Base-by-base conservation (phyloP, 2,329 filamentous ascomycete genomes). In the Bisporella sp. region DNA sequence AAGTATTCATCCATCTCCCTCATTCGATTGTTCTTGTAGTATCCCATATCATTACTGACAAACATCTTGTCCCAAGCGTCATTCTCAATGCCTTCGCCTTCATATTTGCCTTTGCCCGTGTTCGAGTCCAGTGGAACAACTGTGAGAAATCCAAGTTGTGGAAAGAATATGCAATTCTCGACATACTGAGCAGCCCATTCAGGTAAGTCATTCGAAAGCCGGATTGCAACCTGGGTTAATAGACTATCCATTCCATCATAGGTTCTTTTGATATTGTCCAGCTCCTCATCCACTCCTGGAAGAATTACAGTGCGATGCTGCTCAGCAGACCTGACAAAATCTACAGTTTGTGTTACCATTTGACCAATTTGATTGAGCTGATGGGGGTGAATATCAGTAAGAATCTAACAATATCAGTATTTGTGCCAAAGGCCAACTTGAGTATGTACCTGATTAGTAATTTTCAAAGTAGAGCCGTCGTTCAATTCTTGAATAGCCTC, bases 21-120 rank as follows among this genome's bases (percentile, higher is more conserved):
- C 84, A 95, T 95, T 50, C 84, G 77, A 5, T 69, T 73, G 56
- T 91, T 96, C 65, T 97, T 99, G 72, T 91, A 97, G 66, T 93
- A 96, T 0, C 82, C 81, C 47, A 79, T 74, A 2, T 78, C 80
- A 13, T 86, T 81, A 0, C 85, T 86, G 3, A 75, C 74, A 59
- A 97, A 96, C 63, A 87, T 82, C 50, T 80, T 79, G 53, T 90
- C 81, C 93, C 92, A 99, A 0, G 69, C 68, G 50, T 82, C 82
- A 12, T 75, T 72, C 1, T 71, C 63, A 4, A 72, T 64, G 0
- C 75, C 73, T 51, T 78, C 72, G 1, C 87, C 87, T 57, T 81
- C 75, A 57, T 85, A 91, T 8, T 78, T 71, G 0, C 79, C 77
- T 44, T 74, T 70, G 0, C 81, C 80, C 1, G 77, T 81, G 1